Evolutionary conservation across 2,329 filamentous ascomycete genomes (phyloP).

Genomic region (Penicillium capsulatum): DNA sequence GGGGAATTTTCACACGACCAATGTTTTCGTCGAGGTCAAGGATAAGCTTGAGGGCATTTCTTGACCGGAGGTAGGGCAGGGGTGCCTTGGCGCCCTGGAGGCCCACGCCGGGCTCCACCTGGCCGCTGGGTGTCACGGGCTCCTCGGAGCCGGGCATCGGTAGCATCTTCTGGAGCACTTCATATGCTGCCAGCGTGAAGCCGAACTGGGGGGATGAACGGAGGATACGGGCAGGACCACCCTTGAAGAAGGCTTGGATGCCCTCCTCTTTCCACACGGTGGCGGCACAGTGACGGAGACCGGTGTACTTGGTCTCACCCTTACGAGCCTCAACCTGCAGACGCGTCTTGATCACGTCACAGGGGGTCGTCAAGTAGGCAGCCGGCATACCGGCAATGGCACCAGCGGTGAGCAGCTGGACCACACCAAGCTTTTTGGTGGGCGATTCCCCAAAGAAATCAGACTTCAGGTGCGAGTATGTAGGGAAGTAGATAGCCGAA

Average conservation of each 20-base stretch:
- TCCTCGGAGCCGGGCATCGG: constrained; percentile 67
- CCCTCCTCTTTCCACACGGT: constrained; percentile 89
- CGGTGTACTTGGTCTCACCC: constrained; percentile 83
- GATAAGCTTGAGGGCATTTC: constrained; percentile 93
- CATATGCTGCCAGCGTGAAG: constrained; percentile 93
- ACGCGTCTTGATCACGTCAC: constrained; percentile 98
- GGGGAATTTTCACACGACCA: constrained; percentile 63
- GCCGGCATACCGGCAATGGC: constrained; percentile 91
- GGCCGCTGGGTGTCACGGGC: constrained; percentile 55
- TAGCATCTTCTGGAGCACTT: constrained; percentile 75
- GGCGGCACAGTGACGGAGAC: constrained; percentile 75
- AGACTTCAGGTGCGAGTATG: constrained; percentile 89
- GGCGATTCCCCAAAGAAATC: constrained; percentile 88
- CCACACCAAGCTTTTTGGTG: constrained; percentile 79
- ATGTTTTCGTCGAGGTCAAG: constrained; percentile 93
- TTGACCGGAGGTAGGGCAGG: constrained; percentile 65
- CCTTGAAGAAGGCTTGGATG: constrained; percentile 97
- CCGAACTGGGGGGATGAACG: constrained; percentile 96
- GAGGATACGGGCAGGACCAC: constrained; percentile 88
- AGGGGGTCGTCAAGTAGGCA: constrained; percentile 92
- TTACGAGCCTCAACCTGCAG: constrained; percentile 96
- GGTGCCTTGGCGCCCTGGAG: constrained; percentile 61
- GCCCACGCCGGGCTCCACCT: constrained; percentile 60
- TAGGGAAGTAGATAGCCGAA: constrained; percentile 97
- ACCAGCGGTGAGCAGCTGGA: constrained; percentile 89